These are phyloP conservation scores for Tirmania nivea DNA, from an alignment of 495 filamentous ascomycete genomes.

Conservation along the genomic window DNA sequence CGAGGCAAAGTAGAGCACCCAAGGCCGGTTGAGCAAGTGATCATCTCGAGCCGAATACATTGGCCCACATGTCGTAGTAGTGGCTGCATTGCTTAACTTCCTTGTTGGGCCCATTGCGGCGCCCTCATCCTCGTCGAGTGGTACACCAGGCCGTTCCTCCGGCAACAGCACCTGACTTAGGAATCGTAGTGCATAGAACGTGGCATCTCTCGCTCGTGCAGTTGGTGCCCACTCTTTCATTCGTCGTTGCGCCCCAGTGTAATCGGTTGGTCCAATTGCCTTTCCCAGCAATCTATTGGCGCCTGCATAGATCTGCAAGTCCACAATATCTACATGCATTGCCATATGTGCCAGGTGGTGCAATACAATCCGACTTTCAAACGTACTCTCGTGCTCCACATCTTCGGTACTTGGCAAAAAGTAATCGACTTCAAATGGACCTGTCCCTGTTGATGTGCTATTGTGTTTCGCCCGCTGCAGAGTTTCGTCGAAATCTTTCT, in stretches of 20 bases:
- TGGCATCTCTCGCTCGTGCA: conserved; percentile 69
- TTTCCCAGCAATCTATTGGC: conserved; percentile 67
- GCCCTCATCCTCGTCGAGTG: conserved; percentile 21
- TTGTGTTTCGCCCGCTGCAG: conserved; percentile 24
- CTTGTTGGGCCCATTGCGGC: conserved; percentile 19
- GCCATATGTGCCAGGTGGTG: conserved; percentile 95
- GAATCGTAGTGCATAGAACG: conserved; percentile 83
- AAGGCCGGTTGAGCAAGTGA: conserved; percentile 73
- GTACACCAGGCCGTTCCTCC: conserved; percentile 17
- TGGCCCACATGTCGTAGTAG: conserved; percentile 12
- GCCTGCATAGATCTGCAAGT: conserved; percentile 87
- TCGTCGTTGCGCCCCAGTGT: conserved; percentile 53
- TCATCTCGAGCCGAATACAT: conserved; percentile 72
- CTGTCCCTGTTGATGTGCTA: conserved; percentile 5
- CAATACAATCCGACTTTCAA: conserved; percentile 68
- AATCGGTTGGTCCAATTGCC: conserved; percentile 61
- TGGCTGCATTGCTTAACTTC: conserved; percentile 8
- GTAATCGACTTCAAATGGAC: conserved; percentile 13
- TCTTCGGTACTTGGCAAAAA: conserved; percentile 18
- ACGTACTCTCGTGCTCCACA: conserved; percentile 52
- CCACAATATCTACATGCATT: conserved; percentile 94
- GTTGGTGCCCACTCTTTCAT: conserved; percentile 91
- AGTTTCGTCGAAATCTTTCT: conserved; percentile 72
- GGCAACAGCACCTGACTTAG: conserved; percentile 55
- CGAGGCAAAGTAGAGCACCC: conserved; percentile 89